phyloP scores from a whole-genome alignment of 2,329 filamentous ascomycete genomes.

The Elsinoe arachidis region DNA sequence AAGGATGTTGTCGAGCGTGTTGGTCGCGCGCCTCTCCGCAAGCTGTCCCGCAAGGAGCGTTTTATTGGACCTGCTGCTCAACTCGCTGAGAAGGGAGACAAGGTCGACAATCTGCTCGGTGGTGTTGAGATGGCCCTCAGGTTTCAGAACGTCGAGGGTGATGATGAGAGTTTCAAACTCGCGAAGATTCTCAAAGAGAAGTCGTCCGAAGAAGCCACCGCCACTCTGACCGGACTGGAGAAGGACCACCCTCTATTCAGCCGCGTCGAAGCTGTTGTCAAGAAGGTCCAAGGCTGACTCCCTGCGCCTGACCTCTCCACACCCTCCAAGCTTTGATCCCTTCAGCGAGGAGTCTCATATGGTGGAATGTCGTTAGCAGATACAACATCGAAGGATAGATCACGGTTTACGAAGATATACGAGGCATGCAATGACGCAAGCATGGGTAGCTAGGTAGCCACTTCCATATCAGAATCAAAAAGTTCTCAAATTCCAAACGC shows the following conservation, averaged over 20 bases:
- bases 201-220: conserved; percentile 64
- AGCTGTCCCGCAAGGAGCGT: conserved; percentile 88
- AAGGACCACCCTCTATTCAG: conserved; percentile 67
- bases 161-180: conserved; percentile 80
- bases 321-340: neutral
- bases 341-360: neutral
- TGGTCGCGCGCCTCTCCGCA: conserved; percentile 85
- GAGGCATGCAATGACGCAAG: neutral
- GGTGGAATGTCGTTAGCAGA: neutral
- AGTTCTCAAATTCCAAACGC: neutral
- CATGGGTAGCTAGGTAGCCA: conserved; percentile 3
- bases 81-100: conserved; percentile 71
- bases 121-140: conserved; percentile 86
- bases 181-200: conserved; percentile 75
- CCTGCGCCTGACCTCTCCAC: neutral
- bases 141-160: conserved; percentile 89
- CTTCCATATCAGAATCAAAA: neutral
- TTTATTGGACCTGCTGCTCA: conserved; percentile 88
- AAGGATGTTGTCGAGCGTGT: conserved; percentile 93
- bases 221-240: conserved; percentile 74
- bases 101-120: conserved; percentile 64
- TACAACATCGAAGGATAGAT: neutral
- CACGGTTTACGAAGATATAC: conserved; percentile 7
- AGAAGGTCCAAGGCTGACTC: conserved; percentile 59
- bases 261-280: conserved; percentile 66